These are phyloP conservation scores for Ceratobasidium sp. DNA, from an alignment of 1,284 basidiomycete species.

Conservation along the genomic window DNA sequence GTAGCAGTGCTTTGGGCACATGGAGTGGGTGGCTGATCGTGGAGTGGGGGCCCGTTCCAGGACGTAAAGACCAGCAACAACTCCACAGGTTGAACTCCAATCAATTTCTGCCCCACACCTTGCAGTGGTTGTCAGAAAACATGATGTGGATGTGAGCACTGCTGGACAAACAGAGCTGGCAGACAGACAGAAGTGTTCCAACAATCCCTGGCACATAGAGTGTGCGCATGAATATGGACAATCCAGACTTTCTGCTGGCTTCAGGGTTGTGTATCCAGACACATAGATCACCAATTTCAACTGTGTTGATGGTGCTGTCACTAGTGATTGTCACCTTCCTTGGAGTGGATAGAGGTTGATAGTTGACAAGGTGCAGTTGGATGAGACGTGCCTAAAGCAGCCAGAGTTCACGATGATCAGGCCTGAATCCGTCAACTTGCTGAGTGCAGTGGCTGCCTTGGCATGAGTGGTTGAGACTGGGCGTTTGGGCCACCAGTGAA, in stretches of 20 bases:
- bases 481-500: neutral
- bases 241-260: neutral
- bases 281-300: neutral
- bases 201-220: neutral
- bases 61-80: too few species aligned
- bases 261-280: neutral
- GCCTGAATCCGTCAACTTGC: neutral
- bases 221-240: neutral
- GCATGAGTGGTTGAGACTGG: neutral
- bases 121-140: neutral
- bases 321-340: neutral
- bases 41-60: too few species aligned
- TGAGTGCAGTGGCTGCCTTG: neutral
- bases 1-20: too few species aligned
- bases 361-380: neutral
- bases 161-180: neutral
- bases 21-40: too few species aligned
- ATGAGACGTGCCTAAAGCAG: neutral
- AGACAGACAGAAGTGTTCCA: neutral
- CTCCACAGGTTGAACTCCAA: too few species aligned
- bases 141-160: neutral
- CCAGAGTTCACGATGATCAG: neutral
- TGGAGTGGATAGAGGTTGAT: neutral
- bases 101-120: neutral
- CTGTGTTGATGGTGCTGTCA: neutral